A percentile compares a stretch with the other conserved stretches of the same genome.
Evolutionary conservation across 805 yeast genomes (phyloP).

Genomic region (Danielia reshetovae): DNA sequence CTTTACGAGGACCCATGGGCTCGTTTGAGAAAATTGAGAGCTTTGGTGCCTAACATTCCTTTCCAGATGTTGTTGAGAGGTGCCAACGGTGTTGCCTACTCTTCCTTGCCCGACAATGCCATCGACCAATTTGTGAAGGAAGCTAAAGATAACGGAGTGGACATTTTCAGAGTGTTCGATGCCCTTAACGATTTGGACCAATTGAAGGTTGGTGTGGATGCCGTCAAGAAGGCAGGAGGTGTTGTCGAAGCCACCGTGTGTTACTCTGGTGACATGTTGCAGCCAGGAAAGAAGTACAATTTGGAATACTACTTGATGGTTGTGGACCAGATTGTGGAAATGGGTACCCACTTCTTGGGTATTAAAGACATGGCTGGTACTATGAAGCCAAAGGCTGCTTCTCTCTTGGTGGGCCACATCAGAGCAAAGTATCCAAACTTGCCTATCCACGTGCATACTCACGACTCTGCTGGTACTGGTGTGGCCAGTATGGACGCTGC

Average conservation of each 20-base stretch:
- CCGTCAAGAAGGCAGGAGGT: conserved; percentile 98
- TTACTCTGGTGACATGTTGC: conserved; percentile 98
- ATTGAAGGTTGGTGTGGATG: conserved; percentile 94
- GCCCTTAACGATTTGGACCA: conserved; percentile 96
- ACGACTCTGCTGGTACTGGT: conserved; percentile 99
- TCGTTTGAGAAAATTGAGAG: conserved; percentile 82
- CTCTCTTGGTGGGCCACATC: conserved; percentile 68
- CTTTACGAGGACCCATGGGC: conserved; percentile 99
- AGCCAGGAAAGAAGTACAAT: conserved; percentile 94
- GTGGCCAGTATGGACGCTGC: conserved; percentile 95
- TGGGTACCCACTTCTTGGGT: conserved; percentile 97
- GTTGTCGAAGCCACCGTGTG: conserved; percentile 98
- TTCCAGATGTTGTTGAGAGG: conserved; percentile 99
- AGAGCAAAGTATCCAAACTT: conserved; percentile 86
- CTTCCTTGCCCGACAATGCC: conserved; percentile 97
- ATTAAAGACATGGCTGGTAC: conserved; percentile 99
- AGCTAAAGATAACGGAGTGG: conserved; percentile 96
- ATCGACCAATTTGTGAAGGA: conserved; percentile 94
- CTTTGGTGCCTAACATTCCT: conserved; percentile 94
- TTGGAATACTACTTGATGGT: conserved; percentile 81
- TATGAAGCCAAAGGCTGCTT: conserved; percentile 92
- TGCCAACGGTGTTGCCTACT: conserved; percentile 98
- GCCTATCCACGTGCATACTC: conserved; percentile 98
- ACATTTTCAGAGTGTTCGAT: conserved; percentile 95
- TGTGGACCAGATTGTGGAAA: conserved; percentile 75